These are phyloP conservation scores for Xerocomus potaroensis DNA, from an alignment of 768 basidiomycete genomes.

Conservation along the genomic window DNA sequence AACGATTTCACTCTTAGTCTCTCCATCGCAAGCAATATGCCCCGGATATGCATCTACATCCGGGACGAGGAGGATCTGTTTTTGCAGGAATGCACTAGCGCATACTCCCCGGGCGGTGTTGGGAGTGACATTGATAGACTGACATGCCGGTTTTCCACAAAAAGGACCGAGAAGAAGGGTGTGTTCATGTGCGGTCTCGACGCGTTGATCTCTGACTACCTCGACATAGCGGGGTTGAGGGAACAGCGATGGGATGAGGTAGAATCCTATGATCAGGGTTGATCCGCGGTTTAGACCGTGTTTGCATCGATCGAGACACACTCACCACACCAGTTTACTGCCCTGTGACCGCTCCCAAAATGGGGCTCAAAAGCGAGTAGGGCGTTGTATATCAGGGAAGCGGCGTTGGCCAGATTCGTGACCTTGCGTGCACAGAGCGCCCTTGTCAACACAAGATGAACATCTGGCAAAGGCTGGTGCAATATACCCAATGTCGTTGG, in stretches of 20 bases:
- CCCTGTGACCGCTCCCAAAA: conserved; percentile 58
- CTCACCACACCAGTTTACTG: conserved; percentile 95
- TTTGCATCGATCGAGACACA: conserved; percentile 4
- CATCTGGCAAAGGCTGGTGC: not conserved
- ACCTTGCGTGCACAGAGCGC: conserved; percentile 48
- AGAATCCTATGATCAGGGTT: conserved; percentile 63
- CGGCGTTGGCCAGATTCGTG: conserved; percentile 82
- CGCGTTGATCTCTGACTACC: conserved; percentile 12
- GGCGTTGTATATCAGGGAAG: conserved; percentile 76
- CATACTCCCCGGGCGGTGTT: conserved; percentile 74
- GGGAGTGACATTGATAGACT: conserved; percentile 60
- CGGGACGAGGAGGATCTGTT: conserved; percentile 58
- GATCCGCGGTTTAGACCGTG: not conserved
- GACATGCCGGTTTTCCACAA: conserved; percentile 89
- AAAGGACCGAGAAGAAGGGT: conserved; percentile 75
- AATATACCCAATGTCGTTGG: conserved; percentile 72
- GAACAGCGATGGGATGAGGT: conserved; percentile 64
- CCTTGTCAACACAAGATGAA: conserved; percentile 1
- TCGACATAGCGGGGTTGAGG: conserved; percentile 38
- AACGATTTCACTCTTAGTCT: conserved; percentile 89
- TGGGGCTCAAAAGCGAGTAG: conserved; percentile 60
- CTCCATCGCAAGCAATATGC: conserved; percentile 92
- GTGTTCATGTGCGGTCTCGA: conserved; percentile 8
- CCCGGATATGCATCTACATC: conserved; percentile 83
- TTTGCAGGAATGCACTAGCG: conserved; percentile 65